Conservation (phyloP, 2,329 filamentous ascomycete species). For the Colletotrichum sp. region DNA sequence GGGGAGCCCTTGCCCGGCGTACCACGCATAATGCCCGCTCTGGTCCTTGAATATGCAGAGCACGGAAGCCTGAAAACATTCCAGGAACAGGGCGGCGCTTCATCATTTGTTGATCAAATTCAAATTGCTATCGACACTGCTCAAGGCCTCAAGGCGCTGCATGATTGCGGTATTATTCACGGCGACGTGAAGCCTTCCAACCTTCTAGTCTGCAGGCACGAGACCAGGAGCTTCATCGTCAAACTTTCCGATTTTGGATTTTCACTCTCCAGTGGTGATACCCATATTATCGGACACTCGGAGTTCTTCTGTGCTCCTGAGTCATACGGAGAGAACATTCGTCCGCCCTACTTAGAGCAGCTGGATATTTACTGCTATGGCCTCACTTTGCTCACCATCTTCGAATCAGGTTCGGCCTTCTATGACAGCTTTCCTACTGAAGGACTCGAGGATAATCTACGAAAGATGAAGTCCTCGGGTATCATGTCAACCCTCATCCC, state of each 20-base stretch:
- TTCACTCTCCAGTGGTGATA: not conserved
- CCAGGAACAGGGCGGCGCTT: not conserved
- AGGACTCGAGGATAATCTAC: not conserved
- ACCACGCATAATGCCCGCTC: not conserved
- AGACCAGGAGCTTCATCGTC: not conserved
- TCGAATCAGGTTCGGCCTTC: not conserved
- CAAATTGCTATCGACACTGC: not conserved
- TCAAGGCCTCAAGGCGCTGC: not conserved
- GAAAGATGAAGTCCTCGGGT: not conserved
- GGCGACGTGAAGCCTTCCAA: not conserved
- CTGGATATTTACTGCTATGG: not conserved
- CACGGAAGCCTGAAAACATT: not conserved
- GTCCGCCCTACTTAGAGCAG: not conserved
- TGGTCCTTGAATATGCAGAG: not conserved
- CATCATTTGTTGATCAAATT: not conserved
- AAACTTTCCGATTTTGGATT: not conserved
- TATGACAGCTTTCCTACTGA: not conserved
- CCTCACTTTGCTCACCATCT: not conserved
- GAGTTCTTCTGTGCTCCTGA: not conserved
- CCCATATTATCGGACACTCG: not conserved
- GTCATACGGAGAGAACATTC: not conserved
- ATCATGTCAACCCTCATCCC: not conserved
- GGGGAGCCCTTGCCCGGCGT: not conserved
- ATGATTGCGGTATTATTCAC: not conserved
- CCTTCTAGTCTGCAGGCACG: not conserved